Evolutionary conservation across 2,329 filamentous ascomycete genomes (phyloP), one percentile per base, ranked within the genome.

Genomic region (Diplodia seriata): DNA sequence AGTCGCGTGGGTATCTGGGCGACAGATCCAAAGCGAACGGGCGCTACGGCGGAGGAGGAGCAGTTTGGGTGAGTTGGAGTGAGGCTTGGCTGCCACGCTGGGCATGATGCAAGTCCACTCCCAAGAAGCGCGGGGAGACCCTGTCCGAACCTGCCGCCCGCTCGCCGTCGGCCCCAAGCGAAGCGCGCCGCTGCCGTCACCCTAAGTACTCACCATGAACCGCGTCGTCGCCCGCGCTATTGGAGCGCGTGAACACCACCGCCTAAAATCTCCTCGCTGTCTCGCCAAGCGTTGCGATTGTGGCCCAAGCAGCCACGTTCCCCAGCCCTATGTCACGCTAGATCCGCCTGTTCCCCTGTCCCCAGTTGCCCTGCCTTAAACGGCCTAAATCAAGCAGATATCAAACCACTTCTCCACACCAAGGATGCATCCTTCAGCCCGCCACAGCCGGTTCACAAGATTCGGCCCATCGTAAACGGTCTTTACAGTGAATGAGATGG

Each of bases 71-170:
- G 59, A 38, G 40, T 63, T 63, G 43, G 59, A 51, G 50, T 38
- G 59, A 51, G 59, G 43, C 47, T 63, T 51, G 59, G 59, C 59
- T 33, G 59, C 59, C 43, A 63, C 20, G 57, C 57, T 62, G 43
- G 57, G 57, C 57, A 62, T 63, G 59, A 63, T 63, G 59, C 59
- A 63, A 63, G 59, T 23, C 59, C 29, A 51, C 57, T 36, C 57
- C 2, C 23, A 14, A 62, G 18, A 20, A 38, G 57, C 57, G 57
- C 40, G 40, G 40, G 57, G 40, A 43, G 55, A 49, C 57, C 26
- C 40, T 63, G 43, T 33, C 33, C 33, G 36, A 33, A 33, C 31
- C 40, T 40, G 29, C 43, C 43, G 43, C 29, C 43, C 29, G 47
- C 59, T 31, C 40, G 40, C 23, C 38, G 56, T 33, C 56, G 36